Conservation (phyloP, 2,329 filamentous ascomycete species). For the Cordyceps farinosa region DNA sequence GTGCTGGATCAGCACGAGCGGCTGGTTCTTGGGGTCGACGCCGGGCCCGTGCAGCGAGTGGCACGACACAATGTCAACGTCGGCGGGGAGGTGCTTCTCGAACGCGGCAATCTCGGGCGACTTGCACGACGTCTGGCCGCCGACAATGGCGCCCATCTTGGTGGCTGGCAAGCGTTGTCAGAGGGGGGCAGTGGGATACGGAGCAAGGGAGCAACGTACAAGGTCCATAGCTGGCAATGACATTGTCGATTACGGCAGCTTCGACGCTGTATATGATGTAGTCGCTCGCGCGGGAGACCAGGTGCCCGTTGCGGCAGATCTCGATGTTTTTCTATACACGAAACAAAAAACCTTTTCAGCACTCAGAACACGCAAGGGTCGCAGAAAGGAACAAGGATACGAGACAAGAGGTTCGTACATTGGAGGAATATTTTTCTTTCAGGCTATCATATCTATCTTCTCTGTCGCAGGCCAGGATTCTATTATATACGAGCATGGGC, state of each 20-base stretch:
- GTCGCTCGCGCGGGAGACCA: constrained; percentile 93
- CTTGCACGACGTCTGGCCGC: constrained; percentile 97
- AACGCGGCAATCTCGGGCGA: constrained; percentile 93
- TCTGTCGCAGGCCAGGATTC: constrained; percentile 91
- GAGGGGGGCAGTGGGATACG: constrained; percentile 17
- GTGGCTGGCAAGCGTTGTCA: constrained; percentile 59
- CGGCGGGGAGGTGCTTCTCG: constrained; percentile 77
- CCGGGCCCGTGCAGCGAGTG: constrained; percentile 94
- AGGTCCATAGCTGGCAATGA: constrained; percentile 85
- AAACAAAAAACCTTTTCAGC: constrained; percentile 53
- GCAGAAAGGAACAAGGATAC: constrained; percentile 14
- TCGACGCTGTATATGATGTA: constrained; percentile 99
- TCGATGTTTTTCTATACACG: constrained; percentile 64
- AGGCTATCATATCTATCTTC: constrained; percentile 83
- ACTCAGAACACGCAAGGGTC: constrained; percentile 26
- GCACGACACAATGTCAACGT: constrained; percentile 92
- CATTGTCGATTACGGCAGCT: constrained; percentile 80
- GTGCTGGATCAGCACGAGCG: constrained; percentile 90
- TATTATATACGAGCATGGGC: constrained; percentile 37
- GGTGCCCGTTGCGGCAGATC: constrained; percentile 90
- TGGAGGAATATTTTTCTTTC: constrained; percentile 75
- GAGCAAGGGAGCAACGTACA: constrained; percentile 56
- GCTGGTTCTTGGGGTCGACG: constrained; percentile 84
- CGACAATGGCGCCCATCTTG: constrained; percentile 91
- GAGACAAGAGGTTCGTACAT: constrained; percentile 59